phyloP scores from a whole-genome alignment of 2,329 filamentous ascomycete species.

The Trichoderma aggressivum region DNA sequence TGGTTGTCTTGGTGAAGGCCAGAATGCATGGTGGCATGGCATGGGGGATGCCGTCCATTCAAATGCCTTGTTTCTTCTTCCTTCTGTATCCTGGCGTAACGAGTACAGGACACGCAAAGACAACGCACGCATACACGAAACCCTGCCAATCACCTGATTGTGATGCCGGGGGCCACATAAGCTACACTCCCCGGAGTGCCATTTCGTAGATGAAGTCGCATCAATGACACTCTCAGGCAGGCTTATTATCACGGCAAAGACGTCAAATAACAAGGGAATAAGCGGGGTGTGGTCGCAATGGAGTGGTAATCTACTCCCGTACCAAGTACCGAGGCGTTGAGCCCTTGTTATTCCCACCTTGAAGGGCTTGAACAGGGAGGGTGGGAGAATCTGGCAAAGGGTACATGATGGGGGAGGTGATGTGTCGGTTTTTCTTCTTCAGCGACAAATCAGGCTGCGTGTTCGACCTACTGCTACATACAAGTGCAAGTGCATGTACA shows the following conservation, averaged over 20 bases:
- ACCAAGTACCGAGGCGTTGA: background rate
- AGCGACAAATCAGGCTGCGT: background rate
- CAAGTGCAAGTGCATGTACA: background rate
- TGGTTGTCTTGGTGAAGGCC: background rate
- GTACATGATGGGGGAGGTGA: background rate
- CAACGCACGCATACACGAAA: background rate
- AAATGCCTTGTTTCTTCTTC: background rate
- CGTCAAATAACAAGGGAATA: background rate
- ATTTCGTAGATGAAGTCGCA: conserved; percentile 3
- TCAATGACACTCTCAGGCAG: background rate
- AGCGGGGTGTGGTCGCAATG: background rate
- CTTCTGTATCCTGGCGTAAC: background rate
- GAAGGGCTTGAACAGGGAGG: background rate
- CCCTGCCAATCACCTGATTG: conserved; percentile 7
- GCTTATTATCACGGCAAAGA: background rate
- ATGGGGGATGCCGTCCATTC: background rate
- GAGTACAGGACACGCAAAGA: background rate
- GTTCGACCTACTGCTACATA: background rate
- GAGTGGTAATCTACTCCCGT: background rate
- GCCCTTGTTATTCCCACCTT: background rate
- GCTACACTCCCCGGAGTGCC: background rate
- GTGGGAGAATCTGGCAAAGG: background rate
- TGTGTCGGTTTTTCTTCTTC: background rate
- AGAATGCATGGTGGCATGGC: background rate
- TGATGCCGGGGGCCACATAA: background rate